Evolutionary conservation across 495 filamentous ascomycete species (phyloP), one percentile per base, ranked within the genome.

Genomic region (Hypoxylon intermedium): DNA sequence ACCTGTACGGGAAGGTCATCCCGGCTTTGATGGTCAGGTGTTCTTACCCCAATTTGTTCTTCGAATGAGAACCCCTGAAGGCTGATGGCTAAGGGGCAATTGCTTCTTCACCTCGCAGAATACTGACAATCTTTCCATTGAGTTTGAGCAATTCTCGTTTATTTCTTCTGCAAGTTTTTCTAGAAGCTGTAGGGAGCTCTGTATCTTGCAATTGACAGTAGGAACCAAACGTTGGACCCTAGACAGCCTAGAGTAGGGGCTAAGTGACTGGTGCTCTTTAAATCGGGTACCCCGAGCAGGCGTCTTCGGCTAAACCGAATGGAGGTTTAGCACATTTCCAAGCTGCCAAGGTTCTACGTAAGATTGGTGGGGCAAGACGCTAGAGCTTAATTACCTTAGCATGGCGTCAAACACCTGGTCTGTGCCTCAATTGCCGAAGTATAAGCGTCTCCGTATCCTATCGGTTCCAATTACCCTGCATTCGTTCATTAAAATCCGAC

Each of bases 21-120:
- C 62, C 56, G 56, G 62, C 57, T 45, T 0, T 44, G 33, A 18
- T 52, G 62, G 26, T 65, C 62, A 65, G 62, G 56, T 65, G 62
- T 52, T 23, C 51, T 30, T 56, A 50, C 62, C 50, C 62, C 62
- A 65, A 65, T 65, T 60, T 65, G 52, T 41, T 44, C 45, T 65
- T 51, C 56, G 52, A 65, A 65, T 65, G 46, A 51, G 50, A 9
- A 65, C 51, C 56, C 56, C 56, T 65, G 62, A 13, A n/a, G 33
- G n/a, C n/a, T n/a, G 24, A 28, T 43, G 57, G 23, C 42, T 55
- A 28, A 48, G 13, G 38, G 44, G 26, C 38, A 44, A 38, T 48
- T 58, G 34, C 57, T 56, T 55, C 42, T 60, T 47, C 52, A 26
- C 40, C 42, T 60, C 62, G 62, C 62, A 60, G 47, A 43, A 33